Evolutionary conservation across 108 stramenopile genomes (phyloP).

Genomic region (Nitzschia putrida): DNA sequence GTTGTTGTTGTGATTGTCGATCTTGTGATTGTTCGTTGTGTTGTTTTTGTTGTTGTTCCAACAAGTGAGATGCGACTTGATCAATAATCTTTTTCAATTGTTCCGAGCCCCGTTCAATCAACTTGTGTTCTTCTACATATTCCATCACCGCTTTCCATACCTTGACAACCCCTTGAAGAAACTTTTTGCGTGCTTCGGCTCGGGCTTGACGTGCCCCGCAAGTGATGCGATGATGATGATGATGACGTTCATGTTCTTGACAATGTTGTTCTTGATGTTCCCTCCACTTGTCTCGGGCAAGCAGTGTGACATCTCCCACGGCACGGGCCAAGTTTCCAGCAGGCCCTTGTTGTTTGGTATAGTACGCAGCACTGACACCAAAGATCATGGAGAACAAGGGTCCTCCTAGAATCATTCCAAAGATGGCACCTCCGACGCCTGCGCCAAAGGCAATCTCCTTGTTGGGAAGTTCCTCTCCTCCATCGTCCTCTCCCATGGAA

Average conservation of each 20-base stretch:
- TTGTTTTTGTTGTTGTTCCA: conserved; percentile 8
- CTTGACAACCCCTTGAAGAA: conserved; percentile 26
- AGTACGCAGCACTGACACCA: conserved; percentile 47
- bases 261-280: conserved; percentile 3
- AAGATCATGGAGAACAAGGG: conserved; percentile 43
- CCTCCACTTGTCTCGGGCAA: conserved; percentile 40
- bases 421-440: conserved; percentile 32
- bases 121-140: conserved; percentile 29
- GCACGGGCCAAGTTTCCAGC: conserved; percentile 50
- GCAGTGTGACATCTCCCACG: conserved; percentile 45
- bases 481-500: neutral
- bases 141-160: conserved; percentile 17
- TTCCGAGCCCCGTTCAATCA: conserved; percentile 30
- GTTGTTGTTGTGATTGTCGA: too few relatives aligned
- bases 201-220: neutral
- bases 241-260: neutral
- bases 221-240: neutral
- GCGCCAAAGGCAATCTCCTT: conserved; percentile 30
- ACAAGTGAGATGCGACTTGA: conserved; percentile 12
- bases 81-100: neutral
- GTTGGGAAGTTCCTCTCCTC: conserved; percentile 3
- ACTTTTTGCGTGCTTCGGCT: conserved; percentile 50
- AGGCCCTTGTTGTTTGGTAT: conserved; percentile 41
- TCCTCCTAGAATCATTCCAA: conserved; percentile 50
- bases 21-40: too few relatives aligned